Evolutionary conservation across 2,329 filamentous ascomycete genomes (phyloP).

Genomic region (Aspergillus persii): DNA sequence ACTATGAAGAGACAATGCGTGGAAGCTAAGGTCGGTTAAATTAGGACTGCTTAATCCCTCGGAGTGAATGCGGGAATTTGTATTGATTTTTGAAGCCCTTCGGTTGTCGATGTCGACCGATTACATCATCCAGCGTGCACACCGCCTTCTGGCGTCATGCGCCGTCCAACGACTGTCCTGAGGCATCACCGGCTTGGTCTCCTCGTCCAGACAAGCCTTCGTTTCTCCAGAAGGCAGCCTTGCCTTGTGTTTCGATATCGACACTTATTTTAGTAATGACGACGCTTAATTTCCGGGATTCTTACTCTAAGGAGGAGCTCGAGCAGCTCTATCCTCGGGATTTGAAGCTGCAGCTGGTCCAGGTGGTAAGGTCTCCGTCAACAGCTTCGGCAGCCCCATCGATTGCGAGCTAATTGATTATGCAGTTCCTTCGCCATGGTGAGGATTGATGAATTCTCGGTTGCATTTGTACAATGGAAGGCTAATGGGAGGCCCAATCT

Average conservation of each 20-base stretch:
- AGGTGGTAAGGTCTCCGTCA: conserved; percentile 57
- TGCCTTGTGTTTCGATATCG: neutral
- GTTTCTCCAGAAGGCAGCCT: neutral
- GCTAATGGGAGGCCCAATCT: neutral
- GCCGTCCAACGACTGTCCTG: neutral
- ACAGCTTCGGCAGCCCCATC: neutral
- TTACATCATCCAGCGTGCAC: too few relatives aligned
- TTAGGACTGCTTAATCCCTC: too few relatives aligned
- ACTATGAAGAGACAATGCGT: neutral
- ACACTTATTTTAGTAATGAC: conserved; percentile 60
- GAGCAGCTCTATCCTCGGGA: conserved; percentile 73
- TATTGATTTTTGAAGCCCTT: too few relatives aligned
- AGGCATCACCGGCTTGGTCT: neutral
- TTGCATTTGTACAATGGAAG: neutral
- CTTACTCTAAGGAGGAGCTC: conserved; percentile 81
- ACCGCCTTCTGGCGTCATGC: conserved; percentile 18
- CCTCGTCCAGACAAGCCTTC: neutral
- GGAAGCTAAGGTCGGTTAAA: too few relatives aligned
- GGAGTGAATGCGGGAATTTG: too few relatives aligned
- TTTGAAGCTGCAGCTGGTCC: conserved; percentile 83
- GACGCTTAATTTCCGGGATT: conserved; percentile 67
- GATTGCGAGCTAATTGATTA: conserved; percentile 15
- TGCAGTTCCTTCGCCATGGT: conserved; percentile 69
- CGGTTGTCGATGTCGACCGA: too few relatives aligned
- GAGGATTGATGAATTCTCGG: conserved; percentile 33